These are phyloP conservation scores for Leccinum laetum DNA, from an alignment of 1,284 basidiomycete genomes.

Conservation along the genomic window DNA sequence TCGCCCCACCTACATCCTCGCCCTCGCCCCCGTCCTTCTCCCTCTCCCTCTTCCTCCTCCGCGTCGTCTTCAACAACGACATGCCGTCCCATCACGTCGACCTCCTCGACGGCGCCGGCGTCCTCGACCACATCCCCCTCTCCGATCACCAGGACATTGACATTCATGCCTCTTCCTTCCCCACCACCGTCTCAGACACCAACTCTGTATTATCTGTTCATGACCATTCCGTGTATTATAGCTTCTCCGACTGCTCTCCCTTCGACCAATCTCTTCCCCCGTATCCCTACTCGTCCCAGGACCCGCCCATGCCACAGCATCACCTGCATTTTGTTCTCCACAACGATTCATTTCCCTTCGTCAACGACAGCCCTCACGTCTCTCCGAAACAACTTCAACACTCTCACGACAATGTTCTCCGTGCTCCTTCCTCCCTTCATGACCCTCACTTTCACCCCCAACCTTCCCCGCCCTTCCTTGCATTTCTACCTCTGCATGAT, in stretches of 20 bases:
- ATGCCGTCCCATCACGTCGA: conserved; percentile 21
- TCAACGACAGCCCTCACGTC: conserved; percentile 25
- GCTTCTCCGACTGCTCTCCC: conserved; percentile 25
- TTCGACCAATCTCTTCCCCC: conserved; percentile 22
- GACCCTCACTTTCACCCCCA: conserved; percentile 29
- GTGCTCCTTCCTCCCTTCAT: conserved; percentile 21
- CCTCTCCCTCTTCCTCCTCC: conserved; percentile 16
- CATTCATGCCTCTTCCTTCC: conserved; percentile 29
- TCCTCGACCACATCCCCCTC: conserved; percentile 21
- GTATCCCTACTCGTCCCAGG: conserved; percentile 29
- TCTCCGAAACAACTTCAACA: conserved; percentile 29
- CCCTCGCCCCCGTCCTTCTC: not conserved
- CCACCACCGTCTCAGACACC: conserved; percentile 16
- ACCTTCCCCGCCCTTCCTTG: conserved; percentile 26
- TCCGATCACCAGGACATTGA: conserved; percentile 34
- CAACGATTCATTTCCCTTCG: conserved; percentile 22
- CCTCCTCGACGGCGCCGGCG: conserved; percentile 18
- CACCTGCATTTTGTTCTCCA: conserved; percentile 30
- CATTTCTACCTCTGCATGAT: conserved; percentile 28
- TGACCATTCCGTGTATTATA: conserved; percentile 34
- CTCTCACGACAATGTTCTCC: conserved; percentile 22
- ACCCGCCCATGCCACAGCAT: conserved; percentile 27
- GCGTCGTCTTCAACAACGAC: conserved; percentile 12
- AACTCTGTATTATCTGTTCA: conserved; percentile 37
- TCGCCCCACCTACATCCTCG: conserved; percentile 5